Percentiles rank a stretch among this genome's conserved stretches.
These are phyloP conservation scores for Talaromyces sp. DNA, from an alignment of 2,329 filamentous ascomycete genomes.

Conservation along the genomic window DNA sequence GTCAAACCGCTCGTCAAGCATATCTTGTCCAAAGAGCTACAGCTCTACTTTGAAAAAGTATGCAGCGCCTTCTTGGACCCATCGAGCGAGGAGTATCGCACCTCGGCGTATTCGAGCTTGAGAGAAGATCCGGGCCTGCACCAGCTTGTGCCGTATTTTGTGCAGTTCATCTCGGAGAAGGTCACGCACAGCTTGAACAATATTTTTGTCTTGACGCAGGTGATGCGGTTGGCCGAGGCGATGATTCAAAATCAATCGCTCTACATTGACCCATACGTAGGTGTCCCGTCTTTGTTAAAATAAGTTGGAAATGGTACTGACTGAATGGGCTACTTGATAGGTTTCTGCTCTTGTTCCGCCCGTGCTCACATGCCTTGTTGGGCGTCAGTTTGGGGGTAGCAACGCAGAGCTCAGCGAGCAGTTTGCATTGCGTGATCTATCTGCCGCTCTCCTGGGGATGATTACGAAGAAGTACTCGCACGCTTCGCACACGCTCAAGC, in stretches of 20 bases:
- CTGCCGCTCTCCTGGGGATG: slow-evolving; percentile 73
- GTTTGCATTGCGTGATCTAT: slow-evolving; percentile 78
- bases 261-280: slow-evolving; percentile 65
- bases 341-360: slow-evolving; percentile 71
- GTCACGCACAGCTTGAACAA: slow-evolving; percentile 92
- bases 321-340: slow-evolving; percentile 21
- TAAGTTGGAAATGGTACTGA: not conserved
- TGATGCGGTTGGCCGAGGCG: slow-evolving; percentile 85
- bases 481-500: slow-evolving; percentile 75
- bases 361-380: slow-evolving; percentile 85
- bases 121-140: slow-evolving; percentile 87
- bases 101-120: slow-evolving; percentile 79
- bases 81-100: slow-evolving; percentile 77
- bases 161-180: slow-evolving; percentile 92
- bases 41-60: slow-evolving; percentile 95
- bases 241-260: slow-evolving; percentile 78
- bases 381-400: slow-evolving; percentile 66
- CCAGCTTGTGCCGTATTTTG: slow-evolving; percentile 92
- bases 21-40: slow-evolving; percentile 89
- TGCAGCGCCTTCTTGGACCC: slow-evolving; percentile 85
- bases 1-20: slow-evolving; percentile 94
- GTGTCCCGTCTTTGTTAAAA: slow-evolving; percentile 14
- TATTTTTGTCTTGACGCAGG: slow-evolving; percentile 80
- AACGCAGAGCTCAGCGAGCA: slow-evolving; percentile 52
- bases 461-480: slow-evolving; percentile 78